Evolutionary conservation across 805 yeast species (phyloP).

Genomic region (Cyberlindnera mississippiensis): DNA sequence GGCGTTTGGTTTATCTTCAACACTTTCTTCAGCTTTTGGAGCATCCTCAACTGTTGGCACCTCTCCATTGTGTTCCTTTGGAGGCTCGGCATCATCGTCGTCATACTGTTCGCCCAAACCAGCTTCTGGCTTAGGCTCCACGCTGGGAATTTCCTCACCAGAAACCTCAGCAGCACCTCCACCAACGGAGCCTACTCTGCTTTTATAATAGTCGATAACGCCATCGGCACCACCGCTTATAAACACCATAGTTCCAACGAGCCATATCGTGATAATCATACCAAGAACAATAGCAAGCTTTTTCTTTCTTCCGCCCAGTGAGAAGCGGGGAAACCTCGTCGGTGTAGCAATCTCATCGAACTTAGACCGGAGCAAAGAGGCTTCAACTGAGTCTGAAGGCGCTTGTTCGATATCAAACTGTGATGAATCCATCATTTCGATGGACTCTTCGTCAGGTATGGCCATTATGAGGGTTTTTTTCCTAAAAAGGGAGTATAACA

Average conservation of each 20-base stretch:
- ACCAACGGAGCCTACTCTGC: slow-evolving; percentile 11
- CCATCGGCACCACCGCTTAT: slow-evolving; percentile 14
- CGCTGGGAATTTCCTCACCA: slow-evolving; percentile 1
- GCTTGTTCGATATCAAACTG: slow-evolving; percentile 10
- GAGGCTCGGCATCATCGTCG: slow-evolving; percentile 4
- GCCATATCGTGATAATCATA: slow-evolving; percentile 12
- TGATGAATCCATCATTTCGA: slow-evolving; percentile 21
- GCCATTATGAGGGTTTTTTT: slow-evolving; percentile 2
- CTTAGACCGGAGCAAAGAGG: slow-evolving; percentile 11
- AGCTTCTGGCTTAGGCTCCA: background rate
- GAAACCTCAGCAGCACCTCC: slow-evolving; percentile 10
- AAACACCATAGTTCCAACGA: slow-evolving; percentile 17
- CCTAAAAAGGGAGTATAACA: background rate
- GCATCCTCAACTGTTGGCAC: background rate
- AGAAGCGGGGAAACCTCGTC: slow-evolving; percentile 2
- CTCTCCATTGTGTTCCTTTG: background rate
- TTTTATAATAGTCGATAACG: slow-evolving; percentile 23
- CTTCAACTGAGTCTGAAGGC: slow-evolving; percentile 8
- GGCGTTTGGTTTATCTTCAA: background rate
- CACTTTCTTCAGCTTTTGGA: background rate
- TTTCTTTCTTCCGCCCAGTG: slow-evolving; percentile 13
- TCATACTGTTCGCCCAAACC: slow-evolving; percentile 1
- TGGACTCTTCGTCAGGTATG: slow-evolving; percentile 12
- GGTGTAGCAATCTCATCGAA: slow-evolving; percentile 16
- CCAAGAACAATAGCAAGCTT: slow-evolving; percentile 13